phyloP scores from a whole-genome alignment of 495 filamentous ascomycete species.

The Podospora conica region DNA sequence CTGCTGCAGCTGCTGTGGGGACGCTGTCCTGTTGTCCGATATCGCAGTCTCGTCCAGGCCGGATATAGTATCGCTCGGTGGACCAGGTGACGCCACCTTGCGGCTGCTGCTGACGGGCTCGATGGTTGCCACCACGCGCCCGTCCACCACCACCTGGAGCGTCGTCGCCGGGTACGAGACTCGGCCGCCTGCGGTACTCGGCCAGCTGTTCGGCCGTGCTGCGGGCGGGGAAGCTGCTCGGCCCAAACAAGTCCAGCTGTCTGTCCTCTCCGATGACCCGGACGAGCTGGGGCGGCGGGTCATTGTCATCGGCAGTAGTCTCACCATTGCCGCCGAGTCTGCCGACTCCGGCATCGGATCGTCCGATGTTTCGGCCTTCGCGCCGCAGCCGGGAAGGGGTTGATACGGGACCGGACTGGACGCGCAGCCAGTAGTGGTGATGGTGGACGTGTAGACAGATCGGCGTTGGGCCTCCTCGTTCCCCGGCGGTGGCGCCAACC shows the following conservation, averaged over 20 bases:
- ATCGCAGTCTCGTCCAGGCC: slow-evolving; percentile 4
- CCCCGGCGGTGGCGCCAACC: neutral
- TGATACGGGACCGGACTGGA: slow-evolving; percentile 12
- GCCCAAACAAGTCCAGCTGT: slow-evolving; percentile 18
- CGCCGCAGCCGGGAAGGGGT: slow-evolving; percentile 15
- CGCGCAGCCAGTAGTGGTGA: slow-evolving; percentile 50
- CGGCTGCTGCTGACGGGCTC: neutral
- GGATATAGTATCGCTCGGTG: slow-evolving; percentile 27
- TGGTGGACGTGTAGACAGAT: slow-evolving; percentile 50
- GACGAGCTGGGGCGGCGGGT: slow-evolving; percentile 12
- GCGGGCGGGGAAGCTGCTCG: slow-evolving; percentile 29
- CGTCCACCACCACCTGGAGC: slow-evolving; percentile 6
- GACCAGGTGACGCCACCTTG: slow-evolving; percentile 9
- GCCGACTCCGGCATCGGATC: neutral
- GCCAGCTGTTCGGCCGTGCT: slow-evolving; percentile 31
- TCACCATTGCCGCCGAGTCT: neutral
- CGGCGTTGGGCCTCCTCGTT: slow-evolving; percentile 2
- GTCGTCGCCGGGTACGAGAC: slow-evolving; percentile 1
- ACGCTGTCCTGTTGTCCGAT: slow-evolving; percentile 1
- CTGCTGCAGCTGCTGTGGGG: neutral
- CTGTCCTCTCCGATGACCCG: slow-evolving; percentile 7
- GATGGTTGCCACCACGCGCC: slow-evolving; percentile 7
- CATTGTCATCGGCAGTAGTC: neutral
- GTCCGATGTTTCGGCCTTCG: slow-evolving; percentile 8
- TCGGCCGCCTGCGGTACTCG: slow-evolving; percentile 16